Conservation (phyloP, 495 filamentous ascomycete genomes). For the Aspergillus wentii region DNA sequence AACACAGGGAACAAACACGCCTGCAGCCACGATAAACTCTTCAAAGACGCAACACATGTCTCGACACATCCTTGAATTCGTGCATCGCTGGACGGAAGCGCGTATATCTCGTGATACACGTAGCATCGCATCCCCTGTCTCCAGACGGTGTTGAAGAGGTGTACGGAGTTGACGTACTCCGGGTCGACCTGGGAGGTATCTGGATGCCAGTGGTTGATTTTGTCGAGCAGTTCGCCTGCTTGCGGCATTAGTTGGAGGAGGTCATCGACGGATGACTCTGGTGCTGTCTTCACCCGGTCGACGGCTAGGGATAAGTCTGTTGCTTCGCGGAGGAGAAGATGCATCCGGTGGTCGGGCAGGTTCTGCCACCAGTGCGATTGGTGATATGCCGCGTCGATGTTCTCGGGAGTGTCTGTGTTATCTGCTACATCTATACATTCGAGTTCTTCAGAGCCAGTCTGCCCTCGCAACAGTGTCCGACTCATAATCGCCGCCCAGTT, state of each 20-base stretch:
- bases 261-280: too few relatives aligned
- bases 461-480: neutral
- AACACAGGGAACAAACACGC: constrained; percentile 5
- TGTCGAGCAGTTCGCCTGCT: too few relatives aligned
- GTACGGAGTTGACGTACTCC: constrained; percentile 1
- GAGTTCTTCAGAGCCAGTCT: neutral
- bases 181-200: neutral
- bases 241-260: too few relatives aligned
- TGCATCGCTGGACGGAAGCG: neutral
- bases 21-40: constrained; percentile 4
- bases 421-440: too few relatives aligned
- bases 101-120: constrained; percentile 4
- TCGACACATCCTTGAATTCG: constrained; percentile 2
- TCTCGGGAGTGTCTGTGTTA: too few relatives aligned
- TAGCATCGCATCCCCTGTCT: constrained; percentile 7
- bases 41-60: neutral
- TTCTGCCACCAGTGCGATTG: constrained; percentile 8
- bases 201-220: constrained; percentile 3
- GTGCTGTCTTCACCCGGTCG: too few relatives aligned
- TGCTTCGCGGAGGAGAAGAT: constrained; percentile 3
- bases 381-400: neutral
- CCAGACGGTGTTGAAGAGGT: constrained; percentile 4
- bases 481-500: constrained; percentile 6
- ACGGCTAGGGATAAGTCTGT: constrained; percentile 3
- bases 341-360: constrained; percentile 3